Evolutionary conservation across 345 rosid genomes (phyloP), one percentile per base, ranked within the genome.

Genomic region (Eucalyptus cloeziana): DNA sequence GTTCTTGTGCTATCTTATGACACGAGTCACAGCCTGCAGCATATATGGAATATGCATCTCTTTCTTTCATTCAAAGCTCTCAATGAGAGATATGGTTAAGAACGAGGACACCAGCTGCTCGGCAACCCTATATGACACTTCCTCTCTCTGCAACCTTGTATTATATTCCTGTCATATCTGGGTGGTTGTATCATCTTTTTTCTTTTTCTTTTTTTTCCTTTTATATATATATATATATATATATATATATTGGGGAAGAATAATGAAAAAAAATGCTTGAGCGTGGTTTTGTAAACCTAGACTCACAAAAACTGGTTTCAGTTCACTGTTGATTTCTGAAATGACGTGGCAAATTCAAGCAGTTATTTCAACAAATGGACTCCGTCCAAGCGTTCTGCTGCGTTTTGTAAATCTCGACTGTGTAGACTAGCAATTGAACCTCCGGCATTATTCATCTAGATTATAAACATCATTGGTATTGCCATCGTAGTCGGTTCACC

Each of bases 1-100:
- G 92, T 56, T 2, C 51, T 62, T 94, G 95, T 91, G 4, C 49
- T 49, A 89, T 94, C 89, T 85, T 90, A 81, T 95, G 87, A 94
- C 62, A 17, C 10, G 43, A 40, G 64, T 83, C 44, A 2, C 49
- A 19, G 13, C 37, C 87, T 27, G 51, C 47, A 51, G 69, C 14
- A 21, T 19, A 10, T 21, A 71, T 71, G 22, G 45, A 71, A 71
- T 71, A 21, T 19, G 45, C 83, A 37, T 19, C 14, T 71, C 83
- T 9, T 71, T 37, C 44, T 69, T 69, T 69, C 80, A 69, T 69
- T 33, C 24, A 5, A 33, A 33, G 44, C 43, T 33, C 44, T 69
- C 80, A 33, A 69, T 69, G 13, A 33, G 80, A 33, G 44, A 33
- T 69, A 69, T 69, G 80, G 21, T 69, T 69, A 33, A 69, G 80